These are phyloP conservation scores for Dendrostoma leiphaemia DNA, from an alignment of 2,329 filamentous ascomycete genomes.

Conservation along the genomic window DNA sequence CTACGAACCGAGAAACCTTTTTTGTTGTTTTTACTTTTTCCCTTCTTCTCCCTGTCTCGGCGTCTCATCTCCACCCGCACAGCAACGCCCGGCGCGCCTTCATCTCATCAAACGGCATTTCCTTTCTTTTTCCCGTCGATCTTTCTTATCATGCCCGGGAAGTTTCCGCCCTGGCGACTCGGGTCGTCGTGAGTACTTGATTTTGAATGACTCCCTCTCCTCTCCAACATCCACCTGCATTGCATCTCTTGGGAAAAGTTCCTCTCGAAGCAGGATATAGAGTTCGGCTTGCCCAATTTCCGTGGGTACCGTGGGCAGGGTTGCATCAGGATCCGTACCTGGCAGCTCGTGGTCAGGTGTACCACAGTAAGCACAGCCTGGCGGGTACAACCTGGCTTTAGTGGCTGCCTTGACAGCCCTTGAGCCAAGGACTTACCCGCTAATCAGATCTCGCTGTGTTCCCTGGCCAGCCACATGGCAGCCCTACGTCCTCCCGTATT, in stretches of 20 bases:
- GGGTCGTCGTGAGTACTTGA: conserved; percentile 16
- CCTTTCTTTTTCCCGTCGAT: conserved; percentile 2
- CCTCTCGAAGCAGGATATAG: background rate
- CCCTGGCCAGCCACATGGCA: conserved; percentile 17
- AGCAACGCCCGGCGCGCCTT: background rate
- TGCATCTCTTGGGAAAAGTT: background rate
- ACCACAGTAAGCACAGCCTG: conserved; percentile 16
- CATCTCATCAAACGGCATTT: conserved; percentile 10
- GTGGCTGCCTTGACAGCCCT: conserved; percentile 11
- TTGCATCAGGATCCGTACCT: conserved; percentile 13
- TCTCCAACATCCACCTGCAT: background rate
- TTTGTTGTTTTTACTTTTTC: conserved; percentile 16
- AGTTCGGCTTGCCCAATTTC: conserved; percentile 2
- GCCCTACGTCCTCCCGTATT: conserved; percentile 2
- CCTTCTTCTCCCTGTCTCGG: conserved; percentile 1
- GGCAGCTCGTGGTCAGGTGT: conserved; percentile 5
- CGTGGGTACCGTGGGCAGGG: background rate
- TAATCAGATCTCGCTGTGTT: conserved; percentile 8
- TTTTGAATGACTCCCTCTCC: background rate
- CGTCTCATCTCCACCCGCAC: background rate
- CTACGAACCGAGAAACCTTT: conserved; percentile 17
- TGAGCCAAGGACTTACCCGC: conserved; percentile 8
- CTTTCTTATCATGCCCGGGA: conserved; percentile 5
- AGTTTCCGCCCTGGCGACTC: conserved; percentile 10
- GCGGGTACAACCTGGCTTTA: conserved; percentile 18